These are phyloP conservation scores for Protomyces inundatus DNA, from an alignment of 1,139 yeast genomes.

Conservation along the genomic window DNA sequence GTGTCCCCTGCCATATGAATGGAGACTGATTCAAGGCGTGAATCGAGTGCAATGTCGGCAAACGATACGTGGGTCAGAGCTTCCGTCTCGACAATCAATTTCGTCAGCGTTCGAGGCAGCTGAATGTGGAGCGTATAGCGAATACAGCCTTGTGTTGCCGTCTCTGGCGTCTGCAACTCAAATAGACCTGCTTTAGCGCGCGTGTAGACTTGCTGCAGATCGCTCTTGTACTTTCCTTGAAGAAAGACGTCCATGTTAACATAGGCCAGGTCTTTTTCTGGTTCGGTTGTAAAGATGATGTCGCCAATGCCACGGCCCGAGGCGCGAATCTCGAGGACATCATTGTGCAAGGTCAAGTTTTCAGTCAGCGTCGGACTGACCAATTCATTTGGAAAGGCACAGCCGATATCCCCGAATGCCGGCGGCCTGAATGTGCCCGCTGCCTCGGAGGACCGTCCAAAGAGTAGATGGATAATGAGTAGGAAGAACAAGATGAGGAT, in stretches of 20 bases:
- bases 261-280: conserved; percentile 7
- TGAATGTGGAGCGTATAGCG: conserved; percentile 12
- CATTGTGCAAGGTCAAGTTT: conserved; percentile 10
- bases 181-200: conserved; percentile 15
- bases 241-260: conserved; percentile 13
- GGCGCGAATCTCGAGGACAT: conserved; percentile 5
- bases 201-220: conserved; percentile 15
- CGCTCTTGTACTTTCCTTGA: conserved; percentile 6
- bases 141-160: conserved; percentile 4
- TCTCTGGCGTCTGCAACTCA: conserved; percentile 22
- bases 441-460: neutral
- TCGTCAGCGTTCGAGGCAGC: conserved; percentile 1
- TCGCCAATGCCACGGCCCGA: conserved; percentile 14
- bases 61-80: conserved; percentile 15
- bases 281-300: conserved; percentile 10
- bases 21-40: neutral
- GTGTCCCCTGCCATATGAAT: conserved; percentile 4
- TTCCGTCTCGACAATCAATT: conserved; percentile 5
- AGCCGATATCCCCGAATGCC: conserved; percentile 11
- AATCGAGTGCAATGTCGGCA: conserved; percentile 2
- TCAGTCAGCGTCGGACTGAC: conserved; percentile 11
- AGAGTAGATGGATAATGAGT: neutral
- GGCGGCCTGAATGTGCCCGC: neutral
- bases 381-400: conserved; percentile 7
- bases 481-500: neutral